Percentiles rank a stretch among this genome's conserved stretches.
phyloP scores from a whole-genome alignment of 148 eudicot genomes.

The Cornus suecica region DNA sequence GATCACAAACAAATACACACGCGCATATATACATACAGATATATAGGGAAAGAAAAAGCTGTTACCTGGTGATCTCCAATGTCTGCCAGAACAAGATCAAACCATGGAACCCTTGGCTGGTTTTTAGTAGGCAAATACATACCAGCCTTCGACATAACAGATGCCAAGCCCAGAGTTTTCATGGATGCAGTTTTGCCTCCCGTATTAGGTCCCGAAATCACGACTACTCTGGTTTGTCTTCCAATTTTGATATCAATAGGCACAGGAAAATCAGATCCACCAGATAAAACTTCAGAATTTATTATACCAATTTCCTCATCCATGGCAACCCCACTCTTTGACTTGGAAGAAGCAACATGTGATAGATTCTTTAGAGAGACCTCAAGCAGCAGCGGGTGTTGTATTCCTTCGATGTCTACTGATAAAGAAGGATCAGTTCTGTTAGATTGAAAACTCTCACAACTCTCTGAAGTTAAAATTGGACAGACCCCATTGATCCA shows the following conservation, averaged over 20 bases:
- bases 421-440: conserved; percentile 27
- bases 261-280: conserved; percentile 50
- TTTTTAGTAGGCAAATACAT: conserved; percentile 78
- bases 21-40: neutral
- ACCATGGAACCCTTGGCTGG: conserved; percentile 80
- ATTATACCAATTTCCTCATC: conserved; percentile 29
- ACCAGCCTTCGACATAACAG: conserved; percentile 94
- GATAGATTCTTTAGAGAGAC: conserved; percentile 37
- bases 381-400: conserved; percentile 80
- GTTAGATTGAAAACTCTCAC: conserved; percentile 5
- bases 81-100: conserved; percentile 90
- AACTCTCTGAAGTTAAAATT: conserved; percentile 29
- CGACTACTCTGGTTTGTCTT: conserved; percentile 60
- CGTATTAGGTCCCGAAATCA: conserved; percentile 95
- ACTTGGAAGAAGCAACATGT: conserved; percentile 20
- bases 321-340: conserved; percentile 18
- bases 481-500: conserved; percentile 83
- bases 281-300: conserved; percentile 20
- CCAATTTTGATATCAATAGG: conserved; percentile 77
- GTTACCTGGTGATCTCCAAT: conserved; percentile 96
- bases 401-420: conserved; percentile 66
- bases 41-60: conserved; percentile 5
- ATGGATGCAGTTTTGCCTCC: conserved; percentile 99
- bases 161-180: conserved; percentile 84
- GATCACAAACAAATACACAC: neutral